Evolutionary conservation across 2,329 filamentous ascomycete genomes (phyloP), one percentile per base, ranked within the genome.

Genomic region (Decorospora gaudefroyi): DNA sequence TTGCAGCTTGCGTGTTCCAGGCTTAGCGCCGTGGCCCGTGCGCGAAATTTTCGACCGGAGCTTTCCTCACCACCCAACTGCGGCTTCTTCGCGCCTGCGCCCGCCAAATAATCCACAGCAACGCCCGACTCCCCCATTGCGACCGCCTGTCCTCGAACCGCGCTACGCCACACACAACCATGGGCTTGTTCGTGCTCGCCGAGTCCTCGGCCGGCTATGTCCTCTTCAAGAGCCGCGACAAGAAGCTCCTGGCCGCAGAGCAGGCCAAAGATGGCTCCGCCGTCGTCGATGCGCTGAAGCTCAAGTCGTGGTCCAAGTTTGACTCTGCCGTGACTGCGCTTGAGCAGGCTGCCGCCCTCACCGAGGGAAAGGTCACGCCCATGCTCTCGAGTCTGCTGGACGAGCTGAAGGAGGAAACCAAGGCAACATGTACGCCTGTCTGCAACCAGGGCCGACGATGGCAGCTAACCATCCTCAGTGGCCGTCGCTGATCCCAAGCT

Each of bases 281-380:
- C 64, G 83, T 95, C 55, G 88, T 90, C 63, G 87, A 88, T 64
- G 83, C 95, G 87, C 77, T 99, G 64, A 96, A 96, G 77, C 80
- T 97, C 70, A 97, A 97, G 81, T 86, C 92, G 72, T 97, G 99
- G 74, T 51, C 88, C 74, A 97, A 97, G 78, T 99, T 96, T 75
- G 90, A 96, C 71, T 96, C 89, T 73, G 91, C 93, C 53, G 85
- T 88, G 54, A 85, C 85, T 55, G 93, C 93, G 55, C 80, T 99
- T 47, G 88, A 95, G 72, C 92, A 99, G 78, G 89, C 91, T 62
- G 63, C 63, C 3, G 62, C 60, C 15, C 76, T 99, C 51, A 87
- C 90, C 57, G 92, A 97, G 68, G 91, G 91, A 72, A 97, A 96
- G 77, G 90, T 97, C 54, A 95, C 92, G 33, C 86, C 90, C 46